Base-by-base conservation (phyloP, 257 asterid species). In the Nicotiana otophora region DNA sequence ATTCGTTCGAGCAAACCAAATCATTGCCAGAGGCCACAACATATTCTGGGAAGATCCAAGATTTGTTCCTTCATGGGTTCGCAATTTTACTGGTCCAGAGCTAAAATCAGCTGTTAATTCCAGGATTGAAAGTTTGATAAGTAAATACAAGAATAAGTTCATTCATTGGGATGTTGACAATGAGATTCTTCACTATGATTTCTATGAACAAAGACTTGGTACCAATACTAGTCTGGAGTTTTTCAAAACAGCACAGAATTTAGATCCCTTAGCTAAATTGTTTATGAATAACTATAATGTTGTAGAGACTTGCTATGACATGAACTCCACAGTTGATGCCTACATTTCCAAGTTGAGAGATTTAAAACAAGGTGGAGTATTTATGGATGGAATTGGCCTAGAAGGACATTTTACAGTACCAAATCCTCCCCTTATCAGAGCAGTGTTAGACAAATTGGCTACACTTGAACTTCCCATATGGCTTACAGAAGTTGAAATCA, bases 401-500 rank as follows among this genome's bases (percentile, higher is more conserved):
- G 91, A 90, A 80, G 92, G 89, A 17, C 93, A 90, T 58, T 89
- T 90, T 51, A 39, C 48, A 15, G 81, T 86, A n/a, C 92, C 93
- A 31, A 90, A 90, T 77, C 83, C 83, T 33, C 92, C 92, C 2
- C 67, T 89, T 15, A 90, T 90, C 81, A 86, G 93, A 82, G 93
- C 87, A 1, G 81, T 82, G 28, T 72, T 87, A 1, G 93, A 89
- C 86, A 90, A 90, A 86, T 78, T 89, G 75, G 90, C 92, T 11
- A 87, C 89, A 26, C 89, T 87, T 10, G 83, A 85, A 26, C 88
- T 90, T 34, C 89, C 93, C 19, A 85, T 89, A 64, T 89, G 93
- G 91, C 86, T 89, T 16, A 90, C 92, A 4, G 92, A 90, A 82
- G 88, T 90, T 14, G 92, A 90, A 81, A 89, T 89, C 74, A 89